Base-by-base conservation (phyloP, 306 rosid genomes). In the Corylus avellana region DNA sequence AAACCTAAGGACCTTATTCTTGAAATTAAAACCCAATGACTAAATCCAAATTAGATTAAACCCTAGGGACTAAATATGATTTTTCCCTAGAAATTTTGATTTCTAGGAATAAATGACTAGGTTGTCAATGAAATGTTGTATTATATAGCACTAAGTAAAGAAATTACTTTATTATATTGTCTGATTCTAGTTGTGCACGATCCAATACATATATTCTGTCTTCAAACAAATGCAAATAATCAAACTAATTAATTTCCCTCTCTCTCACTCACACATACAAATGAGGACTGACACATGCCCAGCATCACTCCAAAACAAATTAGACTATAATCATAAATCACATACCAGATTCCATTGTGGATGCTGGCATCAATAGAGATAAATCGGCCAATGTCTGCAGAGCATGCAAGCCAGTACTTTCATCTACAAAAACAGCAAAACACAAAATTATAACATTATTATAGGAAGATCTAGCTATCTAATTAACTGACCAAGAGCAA, bases 341-440 rank as follows among this genome's bases (percentile, higher is more conserved):
- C 89, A 84, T 78, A 92, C 98, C 98, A 73, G 94, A 85, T 85
- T 91, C 89, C 87, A 74, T 75, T 18, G 89, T 67, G 74, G 94
- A 86, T 25, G 59, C 63, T 13, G 97, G 98, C 87, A 89, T 89
- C 97, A 88, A 86, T 73, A 89, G 80, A 75, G 98, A 92, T 70
- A 92, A 81, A 85, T 92, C 92, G 70, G 98, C 98, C 90, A 95
- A 83, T 68, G 91, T 87, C 69, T 88, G 94, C 86, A 95, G 78
- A 72, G 98, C 98, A 92, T 92, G 85, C 84, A 95, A 86, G 56
- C 83, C 87, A 64, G 89, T 49, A 75, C 85, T 88, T 81, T 85
- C 89, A 84, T 90, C 98, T 91, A 78, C 77, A 67, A 27, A 48
- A 82, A 53, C 58, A 78, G 77, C 35, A 85, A 66, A 18, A 39